Base-by-base conservation (phyloP, 2,329 filamentous ascomycete species). In the Cytospora mali region DNA sequence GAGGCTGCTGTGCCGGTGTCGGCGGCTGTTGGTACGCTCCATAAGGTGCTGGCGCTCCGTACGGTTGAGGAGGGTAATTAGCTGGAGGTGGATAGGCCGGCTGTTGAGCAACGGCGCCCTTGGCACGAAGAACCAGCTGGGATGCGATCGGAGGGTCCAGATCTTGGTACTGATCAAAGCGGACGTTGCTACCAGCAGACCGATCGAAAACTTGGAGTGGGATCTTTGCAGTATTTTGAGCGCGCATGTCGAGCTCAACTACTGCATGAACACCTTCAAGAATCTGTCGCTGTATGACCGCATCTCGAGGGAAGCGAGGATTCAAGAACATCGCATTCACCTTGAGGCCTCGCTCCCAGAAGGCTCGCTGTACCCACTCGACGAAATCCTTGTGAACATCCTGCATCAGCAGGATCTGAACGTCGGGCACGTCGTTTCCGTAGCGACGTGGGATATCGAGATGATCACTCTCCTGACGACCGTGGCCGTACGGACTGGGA, bases 181-280 rank as follows among this genome's bases (percentile, higher is more conserved):
- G 86, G 64, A 96, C 88, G 67, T 91, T 93, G 69, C 85, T 85
- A n/a, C 91, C 91, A 11, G 81, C 83, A 48, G 86, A 89, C 28
- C 93, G 88, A 75, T 96, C 90, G 71, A 97, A 97, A 6, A 96
- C 85, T 69, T 94, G 91, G 3, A 97, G 79, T 0, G 90, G 86
- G 56, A 98, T 89, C 72, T 89, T 93, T 67, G 88, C 87, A 1
- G 83, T 83, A 35, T 82, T 80, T 70, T 96, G 89, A 25, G 91
- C 85, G 52, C 82, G 80, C 56, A 86, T 80, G 64, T 90, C 88
- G 16, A 98, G 83, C 69, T 92, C 89, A 6, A 92, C 87, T 16
- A 97, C 90, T 10, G 90, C 94, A 57, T 91, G 84, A 1, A 97
- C 94, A 21, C 95, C 94, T 74, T 98, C 93, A 13, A 93, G 79